Base-by-base conservation (phyloP, 164 flowering plant species). In the Umbilicus rupestris region DNA sequence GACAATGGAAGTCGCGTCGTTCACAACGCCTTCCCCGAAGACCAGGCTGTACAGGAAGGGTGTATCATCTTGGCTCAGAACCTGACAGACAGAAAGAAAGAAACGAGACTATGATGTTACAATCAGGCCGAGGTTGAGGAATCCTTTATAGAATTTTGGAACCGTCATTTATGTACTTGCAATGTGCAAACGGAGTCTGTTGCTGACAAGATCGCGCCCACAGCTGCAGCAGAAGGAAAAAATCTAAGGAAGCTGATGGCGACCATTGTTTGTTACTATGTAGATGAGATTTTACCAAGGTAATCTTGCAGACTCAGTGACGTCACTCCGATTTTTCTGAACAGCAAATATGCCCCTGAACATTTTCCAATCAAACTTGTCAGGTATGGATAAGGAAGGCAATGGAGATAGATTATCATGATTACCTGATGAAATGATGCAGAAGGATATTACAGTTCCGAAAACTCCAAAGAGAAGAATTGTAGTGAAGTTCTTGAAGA, bases 21-120 rank as follows among this genome's bases (percentile, higher is more conserved):
- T 85, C 67, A 85, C 90, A 14, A 85, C 87, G 66, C 90, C 90
- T 63, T 85, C 90, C 45, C 86, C 89, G 47, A 85, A 85, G 22
- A 85, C 86, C 58, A 85, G 69, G 73, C 89, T 85, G 79, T 85
- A 83, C 45, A 83, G 83, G 58, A 85, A 79, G 42, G 89, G 89
- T 17, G 84, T 83, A 63, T 83, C 80, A 66, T 85, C 89, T 77
- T 85, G 89, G 72, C 63, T 83, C 58, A 85, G 87, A 65, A 85
- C 87, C 89, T 85, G 76, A 65, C 65, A 70, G 3, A 8, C 67
- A 57, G 58, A 60, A 65, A 70, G 3, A 8, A 69, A 57, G 58
- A 60, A 69, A 59, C 6, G 33, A 16, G 10, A 33, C 44, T 35
- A 17, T 11, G 62, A 24, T 30, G 7, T 66, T n/a, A 50, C 3